Evolutionary conservation across 1,284 basidiomycete genomes (phyloP).

Genomic region (Sparassis latifolia): DNA sequence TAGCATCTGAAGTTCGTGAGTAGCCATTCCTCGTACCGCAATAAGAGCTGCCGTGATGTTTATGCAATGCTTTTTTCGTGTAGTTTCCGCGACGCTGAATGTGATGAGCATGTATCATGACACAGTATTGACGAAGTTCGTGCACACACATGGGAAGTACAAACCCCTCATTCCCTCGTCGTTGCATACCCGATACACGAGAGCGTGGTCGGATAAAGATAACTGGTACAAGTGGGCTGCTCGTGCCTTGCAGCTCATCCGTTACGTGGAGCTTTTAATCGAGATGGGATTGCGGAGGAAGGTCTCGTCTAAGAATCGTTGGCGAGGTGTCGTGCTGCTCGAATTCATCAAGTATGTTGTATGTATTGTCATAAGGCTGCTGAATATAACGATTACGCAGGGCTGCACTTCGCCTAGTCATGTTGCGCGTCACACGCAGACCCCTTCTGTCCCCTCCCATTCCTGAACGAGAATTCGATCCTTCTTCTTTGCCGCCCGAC

Average conservation of each 20-base stretch:
- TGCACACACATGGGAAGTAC: slow-evolving; percentile 57
- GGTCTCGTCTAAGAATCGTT: slow-evolving; percentile 52
- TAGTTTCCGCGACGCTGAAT: slow-evolving; percentile 71
- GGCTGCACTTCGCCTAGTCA: slow-evolving; percentile 60
- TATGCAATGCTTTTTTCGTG: slow-evolving; percentile 1
- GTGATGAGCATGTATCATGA: slow-evolving; percentile 84
- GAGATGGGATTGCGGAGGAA: slow-evolving; percentile 83
- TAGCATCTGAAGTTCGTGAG: slow-evolving; percentile 87
- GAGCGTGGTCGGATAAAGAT: slow-evolving; percentile 72
- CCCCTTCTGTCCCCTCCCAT: slow-evolving; percentile 72
- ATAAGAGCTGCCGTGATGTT: slow-evolving; percentile 5
- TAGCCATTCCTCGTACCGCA: slow-evolving; percentile 18
- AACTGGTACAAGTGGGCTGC: slow-evolving; percentile 69
- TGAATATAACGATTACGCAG: slow-evolving; percentile 32
- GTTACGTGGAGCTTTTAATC: slow-evolving; percentile 73
- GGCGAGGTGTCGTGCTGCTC: slow-evolving; percentile 68
- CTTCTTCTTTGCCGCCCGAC: slow-evolving; percentile 53
- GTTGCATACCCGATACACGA: slow-evolving; percentile 74
- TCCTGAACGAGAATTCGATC: slow-evolving; percentile 83
- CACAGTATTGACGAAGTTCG: slow-evolving; percentile 65
- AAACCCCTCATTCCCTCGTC: slow-evolving; percentile 64
- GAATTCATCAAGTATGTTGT: slow-evolving; percentile 74
- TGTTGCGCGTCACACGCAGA: slow-evolving; percentile 68
- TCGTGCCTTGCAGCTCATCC: slow-evolving; percentile 65
- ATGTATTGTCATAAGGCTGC: neutral